Evolutionary conservation across 2,329 filamentous ascomycete genomes (phyloP), one percentile per base, ranked within the genome.

Genomic region (Ophiosphaerella herpotricha): DNA sequence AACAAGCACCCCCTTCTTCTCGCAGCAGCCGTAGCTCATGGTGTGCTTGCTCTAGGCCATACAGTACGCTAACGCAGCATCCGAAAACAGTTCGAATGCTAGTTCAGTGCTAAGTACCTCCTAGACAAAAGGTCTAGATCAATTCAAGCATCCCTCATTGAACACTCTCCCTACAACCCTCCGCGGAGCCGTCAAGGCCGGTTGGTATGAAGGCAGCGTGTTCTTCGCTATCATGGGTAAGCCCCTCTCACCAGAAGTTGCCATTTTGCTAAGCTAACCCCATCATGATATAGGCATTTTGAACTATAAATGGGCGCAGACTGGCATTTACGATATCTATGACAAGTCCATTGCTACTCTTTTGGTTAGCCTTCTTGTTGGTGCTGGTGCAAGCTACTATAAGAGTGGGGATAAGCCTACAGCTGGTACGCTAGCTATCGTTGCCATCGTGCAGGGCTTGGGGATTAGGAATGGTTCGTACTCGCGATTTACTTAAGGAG

Each of bases 191-290:
- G 59, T 67, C n/a, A 66, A 64, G 39, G 62, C 65, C 3, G 68
- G 69, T 8, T 73, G 70, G 70, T 73, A 70, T 39, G 68, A 73
- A 43, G 70, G 70, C 7, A 67, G 64, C 40, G 65, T 67, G 0
- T 73, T 72, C 58, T 70, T 73, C 39, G 44, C 63, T 2, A 68
- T 73, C 14, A 57, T 69, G 45, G 58, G 70, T 72, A 62, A 34
- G 61, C 44, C 14, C 16, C 11, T 33, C 18, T 21, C 5, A 12
- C 8, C 7, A 26, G n/a, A 21, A 21, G 5, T 16, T 24, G 14
- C 13, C 14, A 7, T 31, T 24, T 29, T 14, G 6, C 5, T 38
- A 21, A 4, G 16, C 16, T n/a, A 11, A 41, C 21, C 26, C 5
- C 9, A 23, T 6, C 9, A 29, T n/a, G 5, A 31, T 9, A 47